Conservation (phyloP, 345 rosid genomes). For the Rhodamnia rubescens region DNA sequence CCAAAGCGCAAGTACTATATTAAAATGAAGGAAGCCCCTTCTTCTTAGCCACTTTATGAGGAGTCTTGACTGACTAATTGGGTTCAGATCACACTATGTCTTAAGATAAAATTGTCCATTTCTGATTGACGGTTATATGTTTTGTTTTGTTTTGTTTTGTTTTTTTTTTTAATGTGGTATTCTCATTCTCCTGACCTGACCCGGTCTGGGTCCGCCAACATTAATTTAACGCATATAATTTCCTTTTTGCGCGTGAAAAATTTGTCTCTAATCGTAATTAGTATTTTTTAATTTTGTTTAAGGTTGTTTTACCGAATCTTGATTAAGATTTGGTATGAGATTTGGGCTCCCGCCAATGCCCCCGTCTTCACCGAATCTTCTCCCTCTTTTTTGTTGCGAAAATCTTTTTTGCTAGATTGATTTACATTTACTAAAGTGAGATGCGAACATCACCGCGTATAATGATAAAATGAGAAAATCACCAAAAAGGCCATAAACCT, state of each 20-base stretch:
- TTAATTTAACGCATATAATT: not conserved
- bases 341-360: too few relatives aligned
- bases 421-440: too few relatives aligned
- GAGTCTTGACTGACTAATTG: not conserved
- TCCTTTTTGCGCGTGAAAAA: not conserved
- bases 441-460: too few relatives aligned
- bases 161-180: not conserved
- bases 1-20: not conserved
- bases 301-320: not conserved
- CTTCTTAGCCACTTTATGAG: not conserved
- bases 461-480: too few relatives aligned
- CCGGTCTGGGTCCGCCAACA: not conserved
- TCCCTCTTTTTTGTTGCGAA: too few relatives aligned
- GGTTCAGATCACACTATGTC: not conserved
- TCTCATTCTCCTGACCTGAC: not conserved
- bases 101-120: not conserved
- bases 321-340: too few relatives aligned
- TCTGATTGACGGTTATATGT: not conserved
- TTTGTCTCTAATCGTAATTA: not conserved
- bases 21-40: not conserved
- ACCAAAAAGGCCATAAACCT: too few relatives aligned
- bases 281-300: not conserved
- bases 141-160: not conserved
- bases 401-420: too few relatives aligned
- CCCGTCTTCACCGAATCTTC: too few relatives aligned